Evolutionary conservation across 805 yeast species (phyloP).

Genomic region (Candida krabiensis): DNA sequence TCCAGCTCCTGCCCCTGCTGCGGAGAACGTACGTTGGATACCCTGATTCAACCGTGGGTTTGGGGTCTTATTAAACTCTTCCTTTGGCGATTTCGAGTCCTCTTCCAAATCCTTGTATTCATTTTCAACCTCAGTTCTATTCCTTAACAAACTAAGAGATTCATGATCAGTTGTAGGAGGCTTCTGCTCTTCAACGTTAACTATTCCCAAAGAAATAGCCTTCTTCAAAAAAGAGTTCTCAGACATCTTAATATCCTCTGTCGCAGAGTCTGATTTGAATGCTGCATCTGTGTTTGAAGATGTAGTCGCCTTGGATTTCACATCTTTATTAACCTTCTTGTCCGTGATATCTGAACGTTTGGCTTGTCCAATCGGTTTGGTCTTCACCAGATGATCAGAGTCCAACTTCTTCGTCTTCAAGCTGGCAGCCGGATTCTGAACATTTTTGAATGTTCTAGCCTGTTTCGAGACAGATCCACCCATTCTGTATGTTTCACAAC

Average conservation of each 20-base stretch:
- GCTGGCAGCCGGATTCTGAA: slow-evolving; percentile 8
- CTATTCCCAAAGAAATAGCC: slow-evolving; percentile 26
- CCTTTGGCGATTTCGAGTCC: slow-evolving; percentile 7
- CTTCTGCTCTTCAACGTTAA: slow-evolving; percentile 18
- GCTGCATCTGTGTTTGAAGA: background rate
- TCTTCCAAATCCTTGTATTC: slow-evolving; percentile 16
- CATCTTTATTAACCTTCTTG: background rate
- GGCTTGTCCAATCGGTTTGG: too few relatives aligned
- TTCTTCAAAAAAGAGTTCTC: slow-evolving; percentile 16
- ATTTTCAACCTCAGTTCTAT: slow-evolving; percentile 23
- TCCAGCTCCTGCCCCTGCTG: background rate
- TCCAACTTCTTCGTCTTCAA: slow-evolving; percentile 14
- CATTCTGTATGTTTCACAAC: slow-evolving; percentile 12
- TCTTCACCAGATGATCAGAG: slow-evolving; percentile 5
- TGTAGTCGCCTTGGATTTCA: background rate
- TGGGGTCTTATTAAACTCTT: background rate
- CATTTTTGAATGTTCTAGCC: slow-evolving; percentile 13
- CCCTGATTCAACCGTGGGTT: background rate
- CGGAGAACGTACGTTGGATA: slow-evolving; percentile 6
- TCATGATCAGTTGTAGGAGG: slow-evolving; percentile 18
- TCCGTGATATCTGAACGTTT: background rate
- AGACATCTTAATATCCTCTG: too few relatives aligned
- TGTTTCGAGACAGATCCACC: slow-evolving; percentile 26
- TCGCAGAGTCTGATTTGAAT: background rate
- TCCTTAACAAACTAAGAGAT: slow-evolving; percentile 23